Evolutionary conservation across 805 yeast species (phyloP), one percentile per base, ranked within the genome.

Genomic region (Candida nemodendra): DNA sequence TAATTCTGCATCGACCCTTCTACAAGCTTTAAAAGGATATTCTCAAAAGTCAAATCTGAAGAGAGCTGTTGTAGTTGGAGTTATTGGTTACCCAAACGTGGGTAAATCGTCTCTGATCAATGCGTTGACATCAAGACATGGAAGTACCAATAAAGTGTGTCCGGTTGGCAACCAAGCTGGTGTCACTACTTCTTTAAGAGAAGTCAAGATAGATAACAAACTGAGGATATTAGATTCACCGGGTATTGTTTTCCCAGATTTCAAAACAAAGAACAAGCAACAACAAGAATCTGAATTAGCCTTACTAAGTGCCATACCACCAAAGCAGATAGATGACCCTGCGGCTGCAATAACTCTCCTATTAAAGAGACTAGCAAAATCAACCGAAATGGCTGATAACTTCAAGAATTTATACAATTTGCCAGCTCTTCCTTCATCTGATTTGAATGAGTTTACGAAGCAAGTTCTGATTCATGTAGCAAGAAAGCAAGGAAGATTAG

Each of bases 141-240:
- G 81, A 42, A 79, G 81, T 40, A 66, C 73, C 39, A 69, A 78
- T 30, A 78, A 76, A 52, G 91, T 90, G 9, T 93, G 98, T 60
- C 97, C 99, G 12, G 95, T 85, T 22, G 99, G 99, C 34, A 95
- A 95, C 58, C 93, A 85, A 66, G 97, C 99, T 3, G 99, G 99
- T 60, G 93, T 93, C 32, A 91, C 99, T 21, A 90, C 96, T 1
- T 71, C 91, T 3, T 68, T 93, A 61, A 79, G 97, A 66, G 95
- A 89, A 62, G 89, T 91, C 42, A 93, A 91, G 66, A 75, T 91
- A 44, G 99, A 91, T 63, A 84, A 81, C 57, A 89, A 89, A 62
- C 74, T 91, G 52, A 87, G 84, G 63, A 74, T 91, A 48, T 72
- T 91, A 56, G 99, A 91, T 64, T 87, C 96, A 38, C 99, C 99